phyloP scores from a whole-genome alignment of 495 filamentous ascomycete species.

The Neurospora sp. region DNA sequence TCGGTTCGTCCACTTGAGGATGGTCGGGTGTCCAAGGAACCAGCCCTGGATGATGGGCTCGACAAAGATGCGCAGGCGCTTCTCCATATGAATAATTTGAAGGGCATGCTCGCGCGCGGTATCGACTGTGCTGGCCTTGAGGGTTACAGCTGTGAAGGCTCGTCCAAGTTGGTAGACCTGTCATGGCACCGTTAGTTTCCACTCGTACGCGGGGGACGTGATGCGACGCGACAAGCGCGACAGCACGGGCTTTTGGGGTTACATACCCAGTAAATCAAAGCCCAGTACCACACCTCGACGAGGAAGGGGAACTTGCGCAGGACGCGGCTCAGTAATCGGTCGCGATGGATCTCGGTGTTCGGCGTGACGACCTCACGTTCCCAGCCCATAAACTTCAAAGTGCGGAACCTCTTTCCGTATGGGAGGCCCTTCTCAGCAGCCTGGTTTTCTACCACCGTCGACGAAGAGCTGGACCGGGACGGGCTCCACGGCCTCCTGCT shows the following conservation, averaged over 20 bases:
- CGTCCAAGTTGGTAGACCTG: constrained; percentile 27
- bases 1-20: constrained; percentile 42
- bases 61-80: constrained; percentile 55
- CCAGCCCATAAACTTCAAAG: constrained; percentile 15
- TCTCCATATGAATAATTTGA: constrained; percentile 49
- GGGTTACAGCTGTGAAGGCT: constrained; percentile 47
- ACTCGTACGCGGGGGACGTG: background rate
- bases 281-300: constrained; percentile 77
- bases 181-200: background rate
- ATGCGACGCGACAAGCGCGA: background rate
- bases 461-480: background rate
- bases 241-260: constrained; percentile 17
- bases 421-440: constrained; percentile 10
- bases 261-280: constrained; percentile 58
- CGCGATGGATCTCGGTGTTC: constrained; percentile 18
- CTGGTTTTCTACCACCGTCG: background rate
- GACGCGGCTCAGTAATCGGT: constrained; percentile 34
- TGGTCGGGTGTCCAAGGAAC: constrained; percentile 33
- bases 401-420: constrained; percentile 12
- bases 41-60: constrained; percentile 48
- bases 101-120: constrained; percentile 40
- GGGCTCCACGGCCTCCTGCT: background rate
- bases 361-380: constrained; percentile 16
- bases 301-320: constrained; percentile 64
- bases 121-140: constrained; percentile 44